phyloP scores from a whole-genome alignment of 1,139 yeast genomes.

The Suhomyces choctaworum region DNA sequence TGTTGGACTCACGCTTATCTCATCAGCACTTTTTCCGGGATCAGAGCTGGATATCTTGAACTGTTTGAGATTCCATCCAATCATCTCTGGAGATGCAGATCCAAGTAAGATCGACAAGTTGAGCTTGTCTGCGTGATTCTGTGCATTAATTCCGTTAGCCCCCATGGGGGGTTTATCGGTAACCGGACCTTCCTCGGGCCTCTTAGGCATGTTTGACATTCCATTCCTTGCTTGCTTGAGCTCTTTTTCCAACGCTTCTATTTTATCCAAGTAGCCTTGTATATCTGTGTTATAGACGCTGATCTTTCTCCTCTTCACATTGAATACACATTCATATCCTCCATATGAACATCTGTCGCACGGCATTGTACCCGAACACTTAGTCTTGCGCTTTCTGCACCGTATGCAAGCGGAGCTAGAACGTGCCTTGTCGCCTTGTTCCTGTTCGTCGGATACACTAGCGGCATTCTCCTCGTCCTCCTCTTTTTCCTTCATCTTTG shows the following conservation, averaged over 20 bases:
- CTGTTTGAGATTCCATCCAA: constrained; percentile 29
- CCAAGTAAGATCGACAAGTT: constrained; percentile 22
- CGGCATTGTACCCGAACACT: constrained; percentile 29
- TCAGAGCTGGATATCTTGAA: constrained; percentile 17
- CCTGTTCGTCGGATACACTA: not conserved
- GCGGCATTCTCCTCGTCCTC: not conserved
- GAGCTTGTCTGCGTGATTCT: constrained; percentile 4
- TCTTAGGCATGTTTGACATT: too few species aligned
- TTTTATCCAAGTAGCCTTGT: constrained; percentile 21
- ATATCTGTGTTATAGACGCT: constrained; percentile 25
- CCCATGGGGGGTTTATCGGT: too few species aligned
- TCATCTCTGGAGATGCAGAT: constrained; percentile 29
- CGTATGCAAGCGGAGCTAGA: constrained; percentile 25
- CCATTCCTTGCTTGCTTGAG: too few species aligned
- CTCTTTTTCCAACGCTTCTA: constrained; percentile 17
- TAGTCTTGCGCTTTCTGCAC: constrained; percentile 29
- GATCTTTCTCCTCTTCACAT: constrained; percentile 24
- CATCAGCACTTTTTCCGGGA: constrained; percentile 9
- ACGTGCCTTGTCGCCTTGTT: constrained; percentile 2
- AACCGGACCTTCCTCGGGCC: too few species aligned
- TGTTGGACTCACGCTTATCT: constrained; percentile 23
- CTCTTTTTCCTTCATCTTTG: not conserved
- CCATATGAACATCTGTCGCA: constrained; percentile 22
- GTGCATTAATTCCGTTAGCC: too few species aligned
- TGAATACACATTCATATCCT: constrained; percentile 24